Base-by-base conservation (phyloP, 2,329 filamentous ascomycete species). In the Hymenoscyphus infarciens region DNA sequence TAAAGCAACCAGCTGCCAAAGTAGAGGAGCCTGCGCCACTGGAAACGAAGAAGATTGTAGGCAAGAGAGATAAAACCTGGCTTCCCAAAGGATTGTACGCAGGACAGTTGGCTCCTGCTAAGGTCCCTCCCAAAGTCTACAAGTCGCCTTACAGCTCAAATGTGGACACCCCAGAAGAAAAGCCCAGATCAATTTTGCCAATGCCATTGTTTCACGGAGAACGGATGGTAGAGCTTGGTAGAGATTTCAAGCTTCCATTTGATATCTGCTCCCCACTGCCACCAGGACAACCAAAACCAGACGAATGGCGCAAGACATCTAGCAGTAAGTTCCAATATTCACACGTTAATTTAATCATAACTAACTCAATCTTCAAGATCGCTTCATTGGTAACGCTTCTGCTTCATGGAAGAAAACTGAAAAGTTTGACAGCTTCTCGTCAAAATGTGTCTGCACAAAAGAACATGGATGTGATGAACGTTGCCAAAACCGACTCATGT, bases 401-500 rank as follows among this genome's bases (percentile, higher is more conserved):
- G 84, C 87, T 11, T 83, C 89, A 70, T 96, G 92, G 91, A 90
- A 90, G 75, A 92, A 91, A 72, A 86, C 83, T 52, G 89, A 89
- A 42, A 85, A 88, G 64, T 84, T 88, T 69, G 87, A 92, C 70
- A 84, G 91, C 65, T 91, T 89, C 63, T 85, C 86, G 62, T 90
- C 88, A 64, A 88, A 86, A 73, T 96, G 92, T 73, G 87, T 92
- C 63, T 96, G 92, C 77, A 86, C 80, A 52, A 80, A 84, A 6
- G 90, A 93, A 60, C 86, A 88, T 60, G 92, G 92, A 39, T 98
- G 95, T 72, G 90, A 87, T 66, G 92, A 97, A 66, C 84, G 90
- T 70, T 99, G 95, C 77, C 90, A 97, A 73, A 99, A 99, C 75
- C 84, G 92, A 66, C 92, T 92, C 75, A 98, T 98, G 92, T 87